Base-by-base conservation (phyloP, 2,329 filamentous ascomycete genomes). In the Cytospora paraplurivora region DNA sequence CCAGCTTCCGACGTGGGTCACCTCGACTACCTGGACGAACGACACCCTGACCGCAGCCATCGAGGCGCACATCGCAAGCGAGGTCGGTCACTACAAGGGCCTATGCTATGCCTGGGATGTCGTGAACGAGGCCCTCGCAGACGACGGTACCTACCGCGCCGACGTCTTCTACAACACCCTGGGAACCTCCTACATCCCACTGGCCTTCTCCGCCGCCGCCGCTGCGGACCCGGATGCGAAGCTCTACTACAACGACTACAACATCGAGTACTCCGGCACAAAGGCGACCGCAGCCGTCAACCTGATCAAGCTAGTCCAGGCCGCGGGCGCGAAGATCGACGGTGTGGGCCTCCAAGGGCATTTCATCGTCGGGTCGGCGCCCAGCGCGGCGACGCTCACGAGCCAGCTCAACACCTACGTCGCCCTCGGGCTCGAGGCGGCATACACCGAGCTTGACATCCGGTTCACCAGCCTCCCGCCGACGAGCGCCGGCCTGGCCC, bases 101-200 rank as follows among this genome's bases (percentile, higher is more conserved):
- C 78, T 83, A 68, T 87, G 86, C 73, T 84, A 85, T 70, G 79
- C 81, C 38, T 89, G 86, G 86, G 86, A 89, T 62, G 86, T 89
- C 0, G 80, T 88, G 34, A 89, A 89, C 71, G 86, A 90, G 75
- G 83, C 81, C 2, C 78, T 87, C 35, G 79, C 82, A 59, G 86
- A 88, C n/a, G 80, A 84, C 67, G 85, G 84, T 15, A 79, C 77
- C 8, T 84, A 77, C 73, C 77, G 85, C 62, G 69, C 77, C 57
- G 78, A 74, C 59, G 79, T 87, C 65, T 89, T 86, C 74, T 81
- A 81, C 71, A 72, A 78, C 27, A 79, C 79, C 27, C 79, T 88
- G 33, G 85, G 85, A 17, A 79, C 79, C 11, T 77, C 79, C 35
- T 89, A 83, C 73, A 80, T 89, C 62, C 76, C 80, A 10, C 76